phyloP scores from a whole-genome alignment of 2,329 filamentous ascomycete species.

The Knufia petricola region DNA sequence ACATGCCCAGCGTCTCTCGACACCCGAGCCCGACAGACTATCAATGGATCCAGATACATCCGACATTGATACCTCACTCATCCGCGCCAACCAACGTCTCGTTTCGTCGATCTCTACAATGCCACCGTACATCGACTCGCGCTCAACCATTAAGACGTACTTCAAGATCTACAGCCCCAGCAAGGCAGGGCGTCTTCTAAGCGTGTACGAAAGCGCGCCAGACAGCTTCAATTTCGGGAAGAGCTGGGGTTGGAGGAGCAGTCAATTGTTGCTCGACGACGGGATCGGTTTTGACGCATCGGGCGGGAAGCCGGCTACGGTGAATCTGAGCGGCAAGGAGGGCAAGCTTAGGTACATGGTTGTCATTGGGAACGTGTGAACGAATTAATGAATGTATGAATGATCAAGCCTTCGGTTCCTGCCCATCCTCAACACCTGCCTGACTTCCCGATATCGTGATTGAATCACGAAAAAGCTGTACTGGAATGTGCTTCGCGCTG shows the following conservation, averaged over 20 bases:
- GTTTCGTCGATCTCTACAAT: constrained; percentile 34
- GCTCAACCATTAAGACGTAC: constrained; percentile 51
- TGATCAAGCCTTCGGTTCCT: too few species aligned
- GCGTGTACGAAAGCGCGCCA: constrained; percentile 49
- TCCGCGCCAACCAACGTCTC: constrained; percentile 20
- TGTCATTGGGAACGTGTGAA: constrained; percentile 41
- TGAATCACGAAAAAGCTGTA: too few species aligned
- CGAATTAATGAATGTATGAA: too few species aligned
- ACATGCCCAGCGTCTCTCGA: not conserved
- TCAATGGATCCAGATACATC: constrained; percentile 15
- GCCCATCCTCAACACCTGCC: too few species aligned
- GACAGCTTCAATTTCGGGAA: constrained; percentile 52
- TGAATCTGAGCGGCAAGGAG: constrained; percentile 30
- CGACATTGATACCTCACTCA: constrained; percentile 23
- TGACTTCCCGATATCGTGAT: too few species aligned
- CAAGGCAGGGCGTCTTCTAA: constrained; percentile 49
- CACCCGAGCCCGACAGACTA: not conserved
- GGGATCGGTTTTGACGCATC: constrained; percentile 61
- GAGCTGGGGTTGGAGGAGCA: constrained; percentile 54
- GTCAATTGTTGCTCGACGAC: constrained; percentile 73
- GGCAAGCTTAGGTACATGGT: constrained; percentile 50
- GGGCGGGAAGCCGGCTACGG: constrained; percentile 28
- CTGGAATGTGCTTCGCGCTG: too few species aligned
- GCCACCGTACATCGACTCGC: constrained; percentile 45
- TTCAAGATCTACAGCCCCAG: constrained; percentile 54